These are phyloP conservation scores for Cladosporium sp. DNA, from an alignment of 2,329 filamentous ascomycete genomes.

Conservation along the genomic window DNA sequence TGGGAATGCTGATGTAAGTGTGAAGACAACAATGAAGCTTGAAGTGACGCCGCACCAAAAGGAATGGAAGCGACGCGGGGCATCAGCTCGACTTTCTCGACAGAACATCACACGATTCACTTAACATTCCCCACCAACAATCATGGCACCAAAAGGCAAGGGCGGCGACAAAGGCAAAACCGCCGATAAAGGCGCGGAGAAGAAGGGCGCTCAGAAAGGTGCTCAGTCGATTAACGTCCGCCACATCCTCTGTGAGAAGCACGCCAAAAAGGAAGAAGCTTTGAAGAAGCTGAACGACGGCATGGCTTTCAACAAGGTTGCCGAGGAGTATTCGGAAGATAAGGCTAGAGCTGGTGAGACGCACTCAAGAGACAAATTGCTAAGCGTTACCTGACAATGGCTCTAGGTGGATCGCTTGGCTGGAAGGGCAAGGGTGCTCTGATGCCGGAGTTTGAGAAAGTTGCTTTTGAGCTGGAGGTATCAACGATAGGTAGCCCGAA, in stretches of 20 bases:
- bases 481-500: conserved; percentile 66
- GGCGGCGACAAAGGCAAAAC: conserved; percentile 35
- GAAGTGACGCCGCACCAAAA: neutral
- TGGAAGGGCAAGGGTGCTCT: conserved; percentile 71
- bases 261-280: conserved; percentile 75
- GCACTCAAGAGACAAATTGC: neutral
- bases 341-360: conserved; percentile 63
- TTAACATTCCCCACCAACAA: neutral
- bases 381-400: neutral
- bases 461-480: conserved; percentile 67
- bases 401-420: conserved; percentile 66
- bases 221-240: conserved; percentile 71
- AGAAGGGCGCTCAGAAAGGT: conserved; percentile 51
- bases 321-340: conserved; percentile 71
- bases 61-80: neutral
- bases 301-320: conserved; percentile 73
- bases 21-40: neutral
- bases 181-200: conserved; percentile 26
- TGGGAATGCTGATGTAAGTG: neutral
- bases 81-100: conserved; percentile 1
- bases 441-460: conserved; percentile 68
- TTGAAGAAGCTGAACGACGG: conserved; percentile 66
- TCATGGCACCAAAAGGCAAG: conserved; percentile 38
- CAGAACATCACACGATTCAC: neutral
- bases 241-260: conserved; percentile 76